Evolutionary conservation across 2,329 filamentous ascomycete species (phyloP), one percentile per base, ranked within the genome.

Genomic region (Phyllosticta paracitricarpa): DNA sequence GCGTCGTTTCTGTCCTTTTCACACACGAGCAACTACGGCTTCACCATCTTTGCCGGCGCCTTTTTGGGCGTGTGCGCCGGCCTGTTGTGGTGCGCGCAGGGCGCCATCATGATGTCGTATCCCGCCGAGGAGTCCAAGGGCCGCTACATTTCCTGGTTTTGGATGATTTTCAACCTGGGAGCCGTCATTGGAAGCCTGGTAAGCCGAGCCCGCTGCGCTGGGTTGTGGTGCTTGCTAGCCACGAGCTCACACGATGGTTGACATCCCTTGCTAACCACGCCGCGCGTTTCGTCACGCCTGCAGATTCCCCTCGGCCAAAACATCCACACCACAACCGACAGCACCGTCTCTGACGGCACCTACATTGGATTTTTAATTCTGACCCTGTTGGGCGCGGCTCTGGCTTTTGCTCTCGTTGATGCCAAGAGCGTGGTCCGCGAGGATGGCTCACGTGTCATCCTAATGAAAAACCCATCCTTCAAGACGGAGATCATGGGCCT

Each of bases 91-190:
- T 87, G 87, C 35, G 89, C 88, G 0, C 89, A 93, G 75, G 89
- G 89, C 63, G 86, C 88, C 63, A 89, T 93, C 70, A 92, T 93
- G 87, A 93, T 96, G 84, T 86, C 89, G 51, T 96, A 96, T 73
- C 91, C 91, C 1, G 79, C 83, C 22, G 92, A 96, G 76, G 75
- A 84, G 35, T 83, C 84, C 65, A 96, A 96, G 80, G 92, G 92
- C 54, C 86, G 87, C 63, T 96, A 91, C 73, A 96, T 96, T 72
- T 89, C 89, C 63, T 86, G 85, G 78, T 96, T 96, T 77, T 96
- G 92, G 92, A 86, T 91, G 73, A 95, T 97, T 69, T 97, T 96
- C 81, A 96, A 96, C 75, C 75, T 92, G 63, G 92, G 92, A 67
- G 91, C 86, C 68, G 91, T 96, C 64, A 90, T 97, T 73, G 92